phyloP scores from a whole-genome alignment of 495 filamentous ascomycete genomes.

The Friedmanniomyces simplex region DNA sequence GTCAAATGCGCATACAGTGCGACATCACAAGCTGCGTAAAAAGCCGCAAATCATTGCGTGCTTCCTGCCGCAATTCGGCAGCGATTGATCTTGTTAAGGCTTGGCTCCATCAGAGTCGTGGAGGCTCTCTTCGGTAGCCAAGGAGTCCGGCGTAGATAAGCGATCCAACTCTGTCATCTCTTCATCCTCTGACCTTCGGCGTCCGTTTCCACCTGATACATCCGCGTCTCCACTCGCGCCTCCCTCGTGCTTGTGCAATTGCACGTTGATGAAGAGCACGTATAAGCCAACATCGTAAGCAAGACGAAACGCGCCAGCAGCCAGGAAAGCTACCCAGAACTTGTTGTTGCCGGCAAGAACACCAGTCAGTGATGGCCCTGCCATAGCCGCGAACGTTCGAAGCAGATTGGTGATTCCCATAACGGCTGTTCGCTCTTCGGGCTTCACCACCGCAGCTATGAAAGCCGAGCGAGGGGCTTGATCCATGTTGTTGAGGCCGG shows the following conservation, averaged over 20 bases:
- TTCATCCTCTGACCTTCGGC: conserved; percentile 3
- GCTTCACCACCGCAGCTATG: conserved; percentile 58
- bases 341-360: conserved; percentile 48
- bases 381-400: conserved; percentile 27
- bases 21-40: no score
- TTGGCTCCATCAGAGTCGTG: background rate
- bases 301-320: conserved; percentile 58
- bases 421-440: conserved; percentile 63
- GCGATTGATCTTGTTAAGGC: no score
- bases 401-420: conserved; percentile 31
- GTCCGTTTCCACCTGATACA: background rate
- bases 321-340: conserved; percentile 64
- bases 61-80: no score
- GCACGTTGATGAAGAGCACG: conserved; percentile 44
- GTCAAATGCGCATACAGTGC: background rate
- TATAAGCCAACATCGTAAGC: conserved; percentile 66
- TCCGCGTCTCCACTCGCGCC: background rate
- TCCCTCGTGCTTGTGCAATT: conserved; percentile 17
- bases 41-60: no score
- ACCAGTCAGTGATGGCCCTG: conserved; percentile 57
- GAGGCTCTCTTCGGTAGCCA: background rate
- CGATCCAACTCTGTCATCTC: conserved; percentile 13
- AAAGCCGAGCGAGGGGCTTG: conserved; percentile 72
- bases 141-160: background rate
- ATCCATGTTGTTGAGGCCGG: conserved; percentile 68